phyloP scores from a whole-genome alignment of 2,329 filamentous ascomycete species.

The Paecilomyces sp. region DNA sequence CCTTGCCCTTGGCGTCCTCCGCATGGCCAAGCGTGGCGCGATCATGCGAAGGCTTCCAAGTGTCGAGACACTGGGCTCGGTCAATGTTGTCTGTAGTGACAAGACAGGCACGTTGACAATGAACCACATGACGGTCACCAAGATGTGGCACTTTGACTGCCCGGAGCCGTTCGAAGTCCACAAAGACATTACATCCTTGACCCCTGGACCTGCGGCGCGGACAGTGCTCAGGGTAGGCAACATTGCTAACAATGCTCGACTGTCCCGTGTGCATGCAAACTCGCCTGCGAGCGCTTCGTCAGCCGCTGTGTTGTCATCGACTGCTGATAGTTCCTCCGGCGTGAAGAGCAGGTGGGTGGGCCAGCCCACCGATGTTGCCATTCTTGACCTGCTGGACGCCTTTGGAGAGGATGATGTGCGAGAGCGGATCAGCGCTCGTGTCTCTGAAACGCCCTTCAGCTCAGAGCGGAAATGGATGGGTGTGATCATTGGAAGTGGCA shows the following conservation, averaged over 20 bases:
- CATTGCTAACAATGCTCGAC: constrained; percentile 86
- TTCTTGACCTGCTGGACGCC: constrained; percentile 83
- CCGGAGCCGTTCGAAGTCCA: constrained; percentile 50
- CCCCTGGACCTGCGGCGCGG: constrained; percentile 65
- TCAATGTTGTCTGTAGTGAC: constrained; percentile 98
- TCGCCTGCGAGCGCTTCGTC: constrained; percentile 63
- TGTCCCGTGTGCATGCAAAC: constrained; percentile 66
- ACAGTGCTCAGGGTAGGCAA: constrained; percentile 88
- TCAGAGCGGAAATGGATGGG: constrained; percentile 99
- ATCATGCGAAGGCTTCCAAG: constrained; percentile 95
- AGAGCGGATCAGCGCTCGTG: constrained; percentile 72
- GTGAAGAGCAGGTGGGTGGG: constrained; percentile 87
- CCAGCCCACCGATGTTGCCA: constrained; percentile 95
- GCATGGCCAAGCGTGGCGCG: constrained; percentile 91
- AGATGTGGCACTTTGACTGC: constrained; percentile 88
- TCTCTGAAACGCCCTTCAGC: constrained; percentile 87
- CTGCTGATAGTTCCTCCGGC: constrained; percentile 55
- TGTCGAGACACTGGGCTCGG: constrained; percentile 95
- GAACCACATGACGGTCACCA: constrained; percentile 97
- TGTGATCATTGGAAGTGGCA: constrained; percentile 63
- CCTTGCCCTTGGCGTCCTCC: constrained; percentile 83
- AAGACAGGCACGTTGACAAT: constrained; percentile 95
- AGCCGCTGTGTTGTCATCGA: constrained; percentile 78
- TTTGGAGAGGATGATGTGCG: constrained; percentile 90
- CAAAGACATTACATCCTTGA: constrained; percentile 43